Base-by-base conservation (phyloP, 108 stramenopile species). In the Cyclotella distinguenda region DNA sequence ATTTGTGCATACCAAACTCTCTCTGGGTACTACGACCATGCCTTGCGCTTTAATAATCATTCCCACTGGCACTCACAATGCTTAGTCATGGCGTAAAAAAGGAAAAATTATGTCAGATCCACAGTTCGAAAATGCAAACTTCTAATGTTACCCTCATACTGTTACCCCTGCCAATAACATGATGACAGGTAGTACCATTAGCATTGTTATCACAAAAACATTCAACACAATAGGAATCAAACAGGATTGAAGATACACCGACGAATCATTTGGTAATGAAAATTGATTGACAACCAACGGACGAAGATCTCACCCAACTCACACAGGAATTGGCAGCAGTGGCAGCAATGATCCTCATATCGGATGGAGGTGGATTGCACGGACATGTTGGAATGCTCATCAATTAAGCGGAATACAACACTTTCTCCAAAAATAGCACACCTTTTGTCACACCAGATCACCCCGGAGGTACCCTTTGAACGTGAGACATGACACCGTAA, bases 311-410 rank as follows among this genome's bases (percentile, higher is more conserved):
- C 18, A 55, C 28, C 32, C 54, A 4, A 16, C 56, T 57, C 30
- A 35, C 23, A 15, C 33, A 35, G 16, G 56, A 57, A 57, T 23
- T 33, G 16, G 32, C 15, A 18, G 36, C 33, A 18, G 56, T 34
- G 15, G 33, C 56, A 3, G 56, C 35, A 31, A 57, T 31, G 33
- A 32, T 57, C 33, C 22, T 34, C 18, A 57, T 34, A 16, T 21
- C 34, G 36, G 16, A 34, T 6, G 44, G 44, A 45, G 44, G 44
- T 15, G 44, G 44, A 8, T 4, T 18, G 19, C 44, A 63, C 36
- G 46, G 46, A 31, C 62, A 63, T 23, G 32, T 63, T 18, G 48
- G 47, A 15, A 48, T 63, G 47, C 12, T 63, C 4, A 12, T 49
- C 18, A 33, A 48, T 21, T 30, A 48, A 19, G 60, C 62, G 16